A percentile compares a stretch with the other conserved stretches of the same genome.
Evolutionary conservation across 2,329 filamentous ascomycete species (phyloP).

Genomic region (Ampelomyces quisqualis): DNA sequence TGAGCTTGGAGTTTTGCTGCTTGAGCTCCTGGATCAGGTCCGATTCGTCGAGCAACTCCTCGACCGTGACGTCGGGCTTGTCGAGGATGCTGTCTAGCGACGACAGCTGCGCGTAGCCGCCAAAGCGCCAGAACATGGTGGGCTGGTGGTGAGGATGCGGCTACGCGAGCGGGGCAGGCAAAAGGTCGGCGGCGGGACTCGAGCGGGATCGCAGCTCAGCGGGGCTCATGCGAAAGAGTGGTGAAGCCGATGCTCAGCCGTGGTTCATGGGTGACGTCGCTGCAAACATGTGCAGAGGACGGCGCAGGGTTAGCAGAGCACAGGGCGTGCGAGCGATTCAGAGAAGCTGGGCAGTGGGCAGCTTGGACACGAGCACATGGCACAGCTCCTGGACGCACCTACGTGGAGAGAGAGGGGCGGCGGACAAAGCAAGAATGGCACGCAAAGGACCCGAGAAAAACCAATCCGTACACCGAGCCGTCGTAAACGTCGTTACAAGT

Average conservation of each 20-base stretch:
- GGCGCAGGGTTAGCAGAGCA: slow-evolving; percentile 11
- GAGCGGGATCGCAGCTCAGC: slow-evolving; percentile 25
- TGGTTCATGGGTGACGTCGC: slow-evolving; percentile 16
- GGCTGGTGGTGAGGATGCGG: slow-evolving; percentile 24
- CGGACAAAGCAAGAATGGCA: slow-evolving; percentile 14
- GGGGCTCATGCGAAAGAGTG: slow-evolving; percentile 21
- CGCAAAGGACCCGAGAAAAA: slow-evolving; percentile 13
- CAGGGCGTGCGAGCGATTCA: slow-evolving; percentile 13
- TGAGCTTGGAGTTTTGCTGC: slow-evolving; percentile 95
- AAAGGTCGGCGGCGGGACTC: slow-evolving; percentile 28
- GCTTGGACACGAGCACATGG: slow-evolving; percentile 13
- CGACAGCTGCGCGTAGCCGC: slow-evolving; percentile 96
- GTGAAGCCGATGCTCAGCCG: slow-evolving; percentile 14
- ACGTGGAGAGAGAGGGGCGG: slow-evolving; percentile 19
- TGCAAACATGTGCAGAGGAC: slow-evolving; percentile 12
- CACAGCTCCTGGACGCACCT: slow-evolving; percentile 22
- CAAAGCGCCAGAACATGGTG: slow-evolving; percentile 99
- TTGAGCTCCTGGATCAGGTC: slow-evolving; percentile 97
- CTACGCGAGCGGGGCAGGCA: slow-evolving; percentile 33
- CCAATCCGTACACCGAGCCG: slow-evolving; percentile 19
- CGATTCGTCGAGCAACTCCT: slow-evolving; percentile 93
- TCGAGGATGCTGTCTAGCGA: slow-evolving; percentile 96
- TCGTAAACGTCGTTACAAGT: slow-evolving; percentile 19
- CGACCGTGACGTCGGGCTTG: slow-evolving; percentile 88
- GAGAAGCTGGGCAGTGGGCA: slow-evolving; percentile 8